Conservation (phyloP, 1,139 yeast genomes). For the Citeromyces hawaiiensis region DNA sequence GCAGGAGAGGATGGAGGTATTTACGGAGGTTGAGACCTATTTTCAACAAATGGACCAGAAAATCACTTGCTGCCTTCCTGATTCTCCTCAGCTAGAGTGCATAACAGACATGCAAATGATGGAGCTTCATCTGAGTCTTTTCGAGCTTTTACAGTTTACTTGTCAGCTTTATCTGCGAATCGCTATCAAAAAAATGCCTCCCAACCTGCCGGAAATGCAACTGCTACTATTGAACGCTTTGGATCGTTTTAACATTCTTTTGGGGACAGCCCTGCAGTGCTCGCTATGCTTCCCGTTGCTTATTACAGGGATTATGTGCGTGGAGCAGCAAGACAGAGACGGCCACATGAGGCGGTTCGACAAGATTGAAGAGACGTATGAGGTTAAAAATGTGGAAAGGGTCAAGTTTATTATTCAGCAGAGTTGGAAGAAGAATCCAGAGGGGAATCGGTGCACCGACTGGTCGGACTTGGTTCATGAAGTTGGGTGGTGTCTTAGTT, state of each 20-base stretch:
- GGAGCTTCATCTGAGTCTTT: conserved; percentile 55
- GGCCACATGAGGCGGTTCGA: conserved; percentile 40
- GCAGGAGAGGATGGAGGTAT: neutral
- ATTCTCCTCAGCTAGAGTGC: neutral
- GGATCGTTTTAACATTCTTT: conserved; percentile 43
- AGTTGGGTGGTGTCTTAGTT: conserved; percentile 68
- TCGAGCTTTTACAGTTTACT: conserved; percentile 60
- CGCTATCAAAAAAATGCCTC: conserved; percentile 44
- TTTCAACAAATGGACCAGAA: neutral
- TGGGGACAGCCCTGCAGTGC: conserved; percentile 60
- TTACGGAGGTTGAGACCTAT: neutral
- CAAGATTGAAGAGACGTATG: conserved; percentile 43
- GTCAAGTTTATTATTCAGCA: conserved; percentile 46
- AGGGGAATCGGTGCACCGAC: conserved; percentile 36
- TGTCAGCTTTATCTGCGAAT: conserved; percentile 58
- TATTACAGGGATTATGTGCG: conserved; percentile 62
- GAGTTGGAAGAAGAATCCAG: conserved; percentile 36
- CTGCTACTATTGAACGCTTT: conserved; percentile 39
- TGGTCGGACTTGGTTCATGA: conserved; percentile 58
- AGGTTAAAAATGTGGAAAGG: conserved; percentile 54
- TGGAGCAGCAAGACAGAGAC: conserved; percentile 31
- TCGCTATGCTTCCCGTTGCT: conserved; percentile 66
- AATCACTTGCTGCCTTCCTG: neutral
- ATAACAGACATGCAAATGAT: conserved; percentile 11
- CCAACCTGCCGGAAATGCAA: conserved; percentile 55